Evolutionary conservation across 805 yeast species (phyloP).

Genomic region (Ogataea pilisensis): DNA sequence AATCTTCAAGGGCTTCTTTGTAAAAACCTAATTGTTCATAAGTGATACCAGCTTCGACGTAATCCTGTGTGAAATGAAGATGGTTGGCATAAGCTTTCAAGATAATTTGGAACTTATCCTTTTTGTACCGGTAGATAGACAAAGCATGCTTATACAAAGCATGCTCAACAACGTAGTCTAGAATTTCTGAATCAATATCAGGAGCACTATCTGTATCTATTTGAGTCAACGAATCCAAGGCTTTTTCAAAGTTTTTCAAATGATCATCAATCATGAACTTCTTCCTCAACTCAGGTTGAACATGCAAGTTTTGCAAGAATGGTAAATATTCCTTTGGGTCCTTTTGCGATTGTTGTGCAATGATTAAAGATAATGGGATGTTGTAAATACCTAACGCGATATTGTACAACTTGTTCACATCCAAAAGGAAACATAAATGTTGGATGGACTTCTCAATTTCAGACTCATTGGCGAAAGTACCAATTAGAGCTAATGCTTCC

Average conservation of each 20-base stretch:
- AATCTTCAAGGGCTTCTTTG: constrained; percentile 65
- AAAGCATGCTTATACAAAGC: constrained; percentile 68
- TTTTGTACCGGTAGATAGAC: constrained; percentile 53
- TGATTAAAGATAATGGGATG: constrained; percentile 69
- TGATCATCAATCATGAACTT: constrained; percentile 76
- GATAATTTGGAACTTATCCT: constrained; percentile 48
- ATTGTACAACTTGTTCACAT: constrained; percentile 76
- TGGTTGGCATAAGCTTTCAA: constrained; percentile 59
- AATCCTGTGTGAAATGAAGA: constrained; percentile 52
- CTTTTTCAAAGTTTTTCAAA: constrained; percentile 63
- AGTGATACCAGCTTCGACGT: constrained; percentile 72
- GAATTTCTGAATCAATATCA: constrained; percentile 50
- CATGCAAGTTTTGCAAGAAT: constrained; percentile 75
- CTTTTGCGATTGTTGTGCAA: constrained; percentile 95
- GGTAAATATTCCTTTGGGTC: constrained; percentile 98
- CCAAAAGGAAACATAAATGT: constrained; percentile 87
- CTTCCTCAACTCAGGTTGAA: constrained; percentile 60
- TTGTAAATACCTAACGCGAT: constrained; percentile 81
- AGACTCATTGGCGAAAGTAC: constrained; percentile 42
- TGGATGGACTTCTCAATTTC: constrained; percentile 61
- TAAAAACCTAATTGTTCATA: constrained; percentile 62
- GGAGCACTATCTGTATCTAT: constrained; percentile 34
- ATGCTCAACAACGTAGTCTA: constrained; percentile 66
- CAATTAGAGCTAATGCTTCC: constrained; percentile 66
- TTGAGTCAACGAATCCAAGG: constrained; percentile 59